phyloP scores from a whole-genome alignment of 345 rosid genomes.

The Hibiscus tridactylites region DNA sequence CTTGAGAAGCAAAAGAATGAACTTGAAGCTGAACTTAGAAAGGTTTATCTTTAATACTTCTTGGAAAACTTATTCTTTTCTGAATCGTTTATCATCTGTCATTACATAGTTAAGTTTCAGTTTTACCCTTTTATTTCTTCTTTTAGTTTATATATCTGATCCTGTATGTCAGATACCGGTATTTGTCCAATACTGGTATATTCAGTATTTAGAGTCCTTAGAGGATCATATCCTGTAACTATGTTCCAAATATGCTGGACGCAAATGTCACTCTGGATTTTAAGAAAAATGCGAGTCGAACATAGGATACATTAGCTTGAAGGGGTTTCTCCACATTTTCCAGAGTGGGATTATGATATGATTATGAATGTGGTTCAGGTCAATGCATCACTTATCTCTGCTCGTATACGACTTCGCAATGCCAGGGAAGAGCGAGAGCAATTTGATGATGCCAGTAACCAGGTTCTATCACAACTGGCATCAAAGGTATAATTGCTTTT shows the following conservation, averaged over 20 bases:
- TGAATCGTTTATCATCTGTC: background rate
- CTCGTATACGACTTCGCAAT: conserved; percentile 62
- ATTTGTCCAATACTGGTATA: too few relatives aligned
- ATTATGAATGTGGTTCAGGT: conserved; percentile 40
- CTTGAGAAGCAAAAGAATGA: conserved; percentile 64
- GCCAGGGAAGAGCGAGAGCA: conserved; percentile 88
- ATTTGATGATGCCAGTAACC: conserved; percentile 80
- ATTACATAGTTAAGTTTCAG: background rate
- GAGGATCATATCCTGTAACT: too few relatives aligned
- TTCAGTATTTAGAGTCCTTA: too few relatives aligned
- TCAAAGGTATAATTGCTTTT: conserved; percentile 42
- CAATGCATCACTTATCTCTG: conserved; percentile 40
- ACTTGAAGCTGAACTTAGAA: conserved; percentile 68
- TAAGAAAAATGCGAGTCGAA: background rate
- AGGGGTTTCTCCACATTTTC: background rate
- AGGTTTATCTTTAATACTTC: conserved; percentile 25
- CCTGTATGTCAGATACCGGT: background rate
- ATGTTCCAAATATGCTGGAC: too few relatives aligned
- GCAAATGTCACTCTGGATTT: too few relatives aligned
- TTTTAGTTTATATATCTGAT: background rate
- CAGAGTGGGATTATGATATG: conserved; percentile 6
- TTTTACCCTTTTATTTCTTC: background rate
- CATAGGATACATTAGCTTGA: background rate
- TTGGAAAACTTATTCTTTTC: background rate
- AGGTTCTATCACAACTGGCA: conserved; percentile 69